These are phyloP conservation scores for Xerocomus amazonicus DNA, from an alignment of 1,284 basidiomycete species.

Conservation along the genomic window DNA sequence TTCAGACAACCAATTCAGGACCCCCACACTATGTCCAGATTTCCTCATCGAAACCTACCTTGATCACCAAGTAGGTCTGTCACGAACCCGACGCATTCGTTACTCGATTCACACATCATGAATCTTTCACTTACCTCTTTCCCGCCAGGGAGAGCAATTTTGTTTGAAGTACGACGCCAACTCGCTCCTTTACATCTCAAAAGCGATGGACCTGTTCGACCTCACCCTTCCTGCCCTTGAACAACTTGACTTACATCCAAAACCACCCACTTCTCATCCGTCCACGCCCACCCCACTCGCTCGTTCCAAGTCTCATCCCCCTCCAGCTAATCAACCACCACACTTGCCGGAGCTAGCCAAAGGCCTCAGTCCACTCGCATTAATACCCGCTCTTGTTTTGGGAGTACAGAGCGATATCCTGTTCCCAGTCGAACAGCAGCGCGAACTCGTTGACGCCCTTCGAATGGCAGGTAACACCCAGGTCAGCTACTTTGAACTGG, in stretches of 20 bases:
- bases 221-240: conserved; percentile 81
- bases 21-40: conserved; percentile 88
- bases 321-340: conserved; percentile 63
- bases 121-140: conserved; percentile 1
- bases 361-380: conserved; percentile 75
- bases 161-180: conserved; percentile 99
- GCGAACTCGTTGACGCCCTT: conserved; percentile 91
- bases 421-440: conserved; percentile 96
- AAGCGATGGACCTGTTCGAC: conserved; percentile 99
- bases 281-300: conserved; percentile 34
- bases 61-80: conserved; percentile 78
- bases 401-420: conserved; percentile 97
- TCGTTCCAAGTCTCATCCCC: conserved; percentile 67
- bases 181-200: conserved; percentile 96
- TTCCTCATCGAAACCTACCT: conserved; percentile 99
- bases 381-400: conserved; percentile 84
- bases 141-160: conserved; percentile 78
- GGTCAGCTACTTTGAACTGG: conserved; percentile 96
- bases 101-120: not conserved
- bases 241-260: conserved; percentile 54
- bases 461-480: conserved; percentile 82
- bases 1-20: conserved; percentile 34
- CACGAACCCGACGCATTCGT: not conserved
- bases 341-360: conserved; percentile 80
- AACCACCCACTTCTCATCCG: conserved; percentile 24